Conservation (phyloP, 768 basidiomycete species). For the Hypsizygus marmoreus region DNA sequence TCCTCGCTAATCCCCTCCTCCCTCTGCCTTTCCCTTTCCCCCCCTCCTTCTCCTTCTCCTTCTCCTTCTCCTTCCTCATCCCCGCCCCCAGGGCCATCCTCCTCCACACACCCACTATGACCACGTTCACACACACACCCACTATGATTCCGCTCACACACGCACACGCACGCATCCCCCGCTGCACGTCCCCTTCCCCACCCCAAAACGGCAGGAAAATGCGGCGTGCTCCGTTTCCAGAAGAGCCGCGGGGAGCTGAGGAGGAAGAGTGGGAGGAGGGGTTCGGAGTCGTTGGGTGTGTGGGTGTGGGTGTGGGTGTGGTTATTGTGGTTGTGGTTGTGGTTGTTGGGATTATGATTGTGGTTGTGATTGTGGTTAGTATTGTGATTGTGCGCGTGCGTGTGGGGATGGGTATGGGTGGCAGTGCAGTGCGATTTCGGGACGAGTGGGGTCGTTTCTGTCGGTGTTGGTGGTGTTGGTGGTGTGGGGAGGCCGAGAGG, state of each 20-base stretch:
- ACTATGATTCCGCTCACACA: background rate
- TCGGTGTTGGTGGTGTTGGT: too few relatives aligned
- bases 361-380: constrained; percentile 3
- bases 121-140: constrained; percentile 2
- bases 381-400: constrained; percentile 2
- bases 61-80: background rate
- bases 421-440: too few relatives aligned
- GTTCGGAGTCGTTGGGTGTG: constrained; percentile 11
- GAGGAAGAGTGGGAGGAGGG: constrained; percentile 18
- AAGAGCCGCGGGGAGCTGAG: constrained; percentile 22
- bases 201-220: constrained; percentile 8
- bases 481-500: too few relatives aligned
- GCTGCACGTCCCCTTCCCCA: constrained; percentile 20
- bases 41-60: background rate
- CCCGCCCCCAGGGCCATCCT: too few relatives aligned
- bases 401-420: constrained; percentile 4
- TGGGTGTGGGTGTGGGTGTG: constrained; percentile 5
- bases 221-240: constrained; percentile 15
- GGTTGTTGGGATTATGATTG: constrained; percentile 6
- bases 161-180: constrained; percentile 18
- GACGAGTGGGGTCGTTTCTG: constrained; percentile 10
- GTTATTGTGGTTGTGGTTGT: too few relatives aligned
- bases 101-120: background rate
- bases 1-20: too few relatives aligned
- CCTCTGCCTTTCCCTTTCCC: background rate